Percentiles rank a stretch among this genome's conserved stretches.
Evolutionary conservation across 306 rosid genomes (phyloP).

Genomic region (Geum urbanum): DNA sequence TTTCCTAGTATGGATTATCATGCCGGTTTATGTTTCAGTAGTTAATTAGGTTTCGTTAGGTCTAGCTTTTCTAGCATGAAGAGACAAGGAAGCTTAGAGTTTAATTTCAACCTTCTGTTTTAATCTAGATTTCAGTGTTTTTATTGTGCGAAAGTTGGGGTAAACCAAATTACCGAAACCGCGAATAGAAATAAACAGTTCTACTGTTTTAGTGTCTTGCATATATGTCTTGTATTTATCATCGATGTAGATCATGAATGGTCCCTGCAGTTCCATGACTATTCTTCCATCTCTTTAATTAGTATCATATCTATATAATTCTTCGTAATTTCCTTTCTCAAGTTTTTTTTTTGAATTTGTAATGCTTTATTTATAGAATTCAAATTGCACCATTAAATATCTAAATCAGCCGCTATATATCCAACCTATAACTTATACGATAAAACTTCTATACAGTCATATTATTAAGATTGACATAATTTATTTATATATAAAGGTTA

Average conservation of each 20-base stretch:
- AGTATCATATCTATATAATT: neutral
- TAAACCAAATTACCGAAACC: neutral
- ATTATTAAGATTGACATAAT: too few species aligned
- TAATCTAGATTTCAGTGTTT: slow-evolving; percentile 11
- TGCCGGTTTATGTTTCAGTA: neutral
- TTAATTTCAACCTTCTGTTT: neutral
- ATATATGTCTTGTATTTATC: neutral
- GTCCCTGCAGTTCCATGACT: neutral
- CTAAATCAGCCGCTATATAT: neutral
- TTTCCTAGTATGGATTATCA: neutral
- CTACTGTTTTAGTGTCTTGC: neutral
- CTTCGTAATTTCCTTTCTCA: neutral
- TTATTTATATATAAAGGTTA: too few species aligned
- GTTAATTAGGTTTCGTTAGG: slow-evolving; percentile 17
- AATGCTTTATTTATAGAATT: too few species aligned
- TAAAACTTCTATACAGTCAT: too few species aligned
- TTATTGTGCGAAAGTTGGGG: neutral
- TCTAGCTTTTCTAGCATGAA: slow-evolving; percentile 12
- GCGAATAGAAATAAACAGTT: neutral
- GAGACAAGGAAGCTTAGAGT: slow-evolving; percentile 4
- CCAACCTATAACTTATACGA: neutral
- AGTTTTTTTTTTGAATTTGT: too few species aligned
- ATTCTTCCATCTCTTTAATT: neutral
- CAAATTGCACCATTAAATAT: too few species aligned
- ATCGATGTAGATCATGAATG: neutral